Conservation (phyloP, 2,329 filamentous ascomycete genomes). For the Colletotrichum sidae region DNA sequence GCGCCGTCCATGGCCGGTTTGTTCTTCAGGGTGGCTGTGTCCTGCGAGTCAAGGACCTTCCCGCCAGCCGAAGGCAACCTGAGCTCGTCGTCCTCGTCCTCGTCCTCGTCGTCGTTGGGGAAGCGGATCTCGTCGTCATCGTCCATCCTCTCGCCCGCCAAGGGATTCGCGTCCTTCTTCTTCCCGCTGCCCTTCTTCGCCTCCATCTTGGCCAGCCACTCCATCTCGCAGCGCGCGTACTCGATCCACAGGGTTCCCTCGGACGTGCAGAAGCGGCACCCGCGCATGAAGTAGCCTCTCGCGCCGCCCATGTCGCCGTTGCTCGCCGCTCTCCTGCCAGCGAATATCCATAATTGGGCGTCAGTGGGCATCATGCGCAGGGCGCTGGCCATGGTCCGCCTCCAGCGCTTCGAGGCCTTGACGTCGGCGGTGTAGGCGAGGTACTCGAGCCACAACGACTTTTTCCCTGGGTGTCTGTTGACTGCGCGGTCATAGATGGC, state of each 20-base stretch:
- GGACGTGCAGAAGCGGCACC: constrained; percentile 86
- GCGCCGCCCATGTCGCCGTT: constrained; percentile 90
- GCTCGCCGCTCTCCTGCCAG: constrained; percentile 80
- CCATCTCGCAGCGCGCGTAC: constrained; percentile 91
- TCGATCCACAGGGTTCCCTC: constrained; percentile 85
- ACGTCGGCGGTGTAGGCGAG: constrained; percentile 81
- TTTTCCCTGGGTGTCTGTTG: constrained; percentile 83
- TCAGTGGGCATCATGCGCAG: constrained; percentile 89
- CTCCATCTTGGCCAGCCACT: constrained; percentile 87
- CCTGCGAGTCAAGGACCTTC: constrained; percentile 62
- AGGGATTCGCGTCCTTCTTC: constrained; percentile 61
- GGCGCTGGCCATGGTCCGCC: constrained; percentile 73
- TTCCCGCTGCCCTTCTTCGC: constrained; percentile 75
- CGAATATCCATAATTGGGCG: constrained; percentile 86
- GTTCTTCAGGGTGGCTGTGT: constrained; percentile 67
- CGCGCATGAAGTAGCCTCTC: constrained; percentile 86
- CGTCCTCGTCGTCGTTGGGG: constrained; percentile 60
- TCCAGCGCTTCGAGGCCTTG: constrained; percentile 75
- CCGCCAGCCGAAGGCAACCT: constrained; percentile 57
- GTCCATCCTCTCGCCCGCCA: constrained; percentile 61
- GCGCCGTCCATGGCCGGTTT: constrained; percentile 92
- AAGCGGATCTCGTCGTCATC: constrained; percentile 61
- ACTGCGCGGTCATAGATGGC: constrained; percentile 90
- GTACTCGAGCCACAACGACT: constrained; percentile 90
- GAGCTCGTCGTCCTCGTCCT: constrained; percentile 54